Conservation (phyloP, 2,329 filamentous ascomycete species). For the Decorospora gaudefroyi region DNA sequence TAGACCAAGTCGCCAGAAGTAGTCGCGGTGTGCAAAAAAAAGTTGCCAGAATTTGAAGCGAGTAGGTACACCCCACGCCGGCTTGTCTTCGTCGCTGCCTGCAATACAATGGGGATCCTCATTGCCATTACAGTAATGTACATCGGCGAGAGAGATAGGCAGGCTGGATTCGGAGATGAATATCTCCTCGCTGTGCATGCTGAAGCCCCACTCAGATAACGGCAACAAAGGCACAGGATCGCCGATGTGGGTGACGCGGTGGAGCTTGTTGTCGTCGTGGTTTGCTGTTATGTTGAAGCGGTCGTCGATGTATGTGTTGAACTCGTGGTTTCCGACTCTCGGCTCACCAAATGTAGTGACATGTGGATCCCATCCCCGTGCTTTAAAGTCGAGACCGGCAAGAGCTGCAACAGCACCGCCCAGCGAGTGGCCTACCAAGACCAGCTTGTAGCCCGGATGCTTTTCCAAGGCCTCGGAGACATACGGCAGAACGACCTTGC, state of each 20-base stretch:
- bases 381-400: constrained; percentile 78
- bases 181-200: constrained; percentile 82
- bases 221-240: constrained; percentile 91
- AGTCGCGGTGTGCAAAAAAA: constrained; percentile 92
- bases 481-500: constrained; percentile 68
- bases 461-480: constrained; percentile 63
- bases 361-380: constrained; percentile 72
- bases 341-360: constrained; percentile 96
- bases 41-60: constrained; percentile 85
- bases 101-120: constrained; percentile 73
- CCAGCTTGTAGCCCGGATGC: constrained; percentile 73
- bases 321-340: constrained; percentile 59
- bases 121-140: constrained; percentile 73
- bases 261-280: constrained; percentile 56
- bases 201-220: constrained; percentile 84
- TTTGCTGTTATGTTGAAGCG: constrained; percentile 50
- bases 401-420: constrained; percentile 90
- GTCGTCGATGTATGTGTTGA: constrained; percentile 60
- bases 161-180: constrained; percentile 76
- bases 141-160: constrained; percentile 68
- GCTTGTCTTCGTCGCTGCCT: constrained; percentile 51
- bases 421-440: constrained; percentile 86
- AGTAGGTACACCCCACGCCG: constrained; percentile 50
- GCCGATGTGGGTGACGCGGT: constrained; percentile 80
- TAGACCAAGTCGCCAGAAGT: constrained; percentile 90